Evolutionary conservation across 352 stramenopile species (phyloP).

Genomic region (Pythium vanterpoolii): DNA sequence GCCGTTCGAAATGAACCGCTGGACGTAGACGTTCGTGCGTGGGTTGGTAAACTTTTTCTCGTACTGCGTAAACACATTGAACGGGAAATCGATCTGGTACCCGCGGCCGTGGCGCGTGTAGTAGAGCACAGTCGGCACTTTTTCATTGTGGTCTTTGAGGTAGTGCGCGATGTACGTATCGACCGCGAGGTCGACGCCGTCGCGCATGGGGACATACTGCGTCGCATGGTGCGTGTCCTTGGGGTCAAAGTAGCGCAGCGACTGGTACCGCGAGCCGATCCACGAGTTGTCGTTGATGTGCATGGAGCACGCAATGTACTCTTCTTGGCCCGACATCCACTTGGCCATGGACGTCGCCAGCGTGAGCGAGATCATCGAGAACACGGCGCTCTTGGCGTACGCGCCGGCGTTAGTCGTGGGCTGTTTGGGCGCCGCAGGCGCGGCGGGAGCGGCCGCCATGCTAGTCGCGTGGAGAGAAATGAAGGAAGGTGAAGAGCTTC

Average conservation of each 20-base stretch:
- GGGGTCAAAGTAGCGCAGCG: slow-evolving; percentile 72
- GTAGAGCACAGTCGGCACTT: slow-evolving; percentile 67
- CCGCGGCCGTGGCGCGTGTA: slow-evolving; percentile 75
- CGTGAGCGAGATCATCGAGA: slow-evolving; percentile 73
- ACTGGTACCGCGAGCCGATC: slow-evolving; percentile 64
- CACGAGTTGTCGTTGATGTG: slow-evolving; percentile 79
- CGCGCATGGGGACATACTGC: slow-evolving; percentile 70
- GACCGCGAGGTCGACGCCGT: slow-evolving; percentile 68
- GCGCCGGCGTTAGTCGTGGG: slow-evolving; percentile 43
- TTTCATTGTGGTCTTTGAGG: slow-evolving; percentile 50
- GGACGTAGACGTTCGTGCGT: slow-evolving; percentile 68
- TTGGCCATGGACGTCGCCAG: slow-evolving; percentile 49
- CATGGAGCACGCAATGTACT: slow-evolving; percentile 47
- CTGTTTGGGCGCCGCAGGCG: slow-evolving; percentile 25
- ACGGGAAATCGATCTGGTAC: slow-evolving; percentile 78
- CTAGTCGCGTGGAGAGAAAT: slow-evolving; percentile 20
- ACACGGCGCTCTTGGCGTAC: slow-evolving; percentile 73
- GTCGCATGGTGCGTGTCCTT: slow-evolving; percentile 63
- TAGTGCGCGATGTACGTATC: slow-evolving; percentile 73
- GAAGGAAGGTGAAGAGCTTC: neutral
- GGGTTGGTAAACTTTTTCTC: slow-evolving; percentile 78
- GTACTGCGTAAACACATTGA: slow-evolving; percentile 67
- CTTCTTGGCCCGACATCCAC: slow-evolving; percentile 61
- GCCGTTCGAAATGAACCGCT: slow-evolving; percentile 66
- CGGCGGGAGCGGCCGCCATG: slow-evolving; percentile 21